Evolutionary conservation across 768 basidiomycete species (phyloP), one percentile per base, ranked within the genome.

Genomic region (Lactifluus echinatus): DNA sequence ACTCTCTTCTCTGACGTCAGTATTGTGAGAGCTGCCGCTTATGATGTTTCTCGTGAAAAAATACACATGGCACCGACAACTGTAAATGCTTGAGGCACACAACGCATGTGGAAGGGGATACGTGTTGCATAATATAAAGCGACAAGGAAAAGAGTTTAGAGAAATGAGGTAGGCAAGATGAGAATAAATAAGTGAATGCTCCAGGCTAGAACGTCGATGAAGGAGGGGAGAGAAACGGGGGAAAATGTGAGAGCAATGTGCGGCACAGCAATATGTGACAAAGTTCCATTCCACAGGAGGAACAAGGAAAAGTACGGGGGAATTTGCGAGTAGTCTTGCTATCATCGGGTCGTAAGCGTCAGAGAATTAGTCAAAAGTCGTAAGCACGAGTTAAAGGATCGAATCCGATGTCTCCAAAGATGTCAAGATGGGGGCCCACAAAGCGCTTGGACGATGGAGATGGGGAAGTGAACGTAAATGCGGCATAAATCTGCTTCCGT

Each of bases 391-490:
- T 50, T 54, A 43, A 53, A 36, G 56, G 50, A 42, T 62, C 56
- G 50, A 63, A 63, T 51, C 53, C 49, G 50, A 63, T 62, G 54
- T 63, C 62, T 24, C 60, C 56, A 51, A 64, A 64, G n/a, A 60
- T 23, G 42, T 63, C 61, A 48, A 64, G 62, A 7, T 64, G 59
- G 23, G 66, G 50, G 14, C 65, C 51, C 2, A 63, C 76, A 70
- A 77, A 78, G 54, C 82, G 81, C 56, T 79, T 72, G 51, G 78
- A 76, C 1, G 80, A 74, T 10, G 80, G 81, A 1, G 84, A 84
- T 7, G 88, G 88, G 1, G 86, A 84, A 15, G 82, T 78, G 72
- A 90, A 90, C 3, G 87, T 89, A 67, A 90, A 90, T 4, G 85
- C 77, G 21, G 85, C 76, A 67, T 86, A 87, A 58, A 83, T 83